Conservation (phyloP, 768 basidiomycete species). For the Mycena belliarum region DNA sequence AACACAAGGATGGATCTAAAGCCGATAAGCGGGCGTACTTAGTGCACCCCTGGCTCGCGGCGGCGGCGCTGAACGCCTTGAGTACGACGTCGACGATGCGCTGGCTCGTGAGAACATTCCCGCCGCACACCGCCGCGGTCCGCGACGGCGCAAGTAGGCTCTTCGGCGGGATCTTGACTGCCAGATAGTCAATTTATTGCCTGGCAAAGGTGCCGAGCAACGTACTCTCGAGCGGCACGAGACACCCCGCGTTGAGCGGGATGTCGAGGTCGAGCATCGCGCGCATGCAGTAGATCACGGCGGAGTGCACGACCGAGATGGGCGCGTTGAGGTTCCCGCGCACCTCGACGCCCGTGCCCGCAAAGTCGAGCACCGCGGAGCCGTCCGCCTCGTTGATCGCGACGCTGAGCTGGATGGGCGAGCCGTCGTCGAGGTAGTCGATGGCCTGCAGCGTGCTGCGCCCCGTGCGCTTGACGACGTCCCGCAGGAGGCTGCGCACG, state of each 20-base stretch:
- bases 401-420: conserved; percentile 75
- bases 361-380: conserved; percentile 83
- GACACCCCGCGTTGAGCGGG: conserved; percentile 91
- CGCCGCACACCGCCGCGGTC: conserved; percentile 90
- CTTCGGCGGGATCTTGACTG: conserved; percentile 79
- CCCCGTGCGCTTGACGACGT: conserved; percentile 71
- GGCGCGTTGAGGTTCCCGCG: conserved; percentile 86
- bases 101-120: conserved; percentile 89
- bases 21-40: conserved; percentile 65
- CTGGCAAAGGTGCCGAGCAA: not conserved
- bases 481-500: conserved; percentile 78
- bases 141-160: conserved; percentile 79
- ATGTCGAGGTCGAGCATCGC: conserved; percentile 86
- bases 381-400: conserved; percentile 75
- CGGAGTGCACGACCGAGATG: conserved; percentile 83
- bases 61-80: conserved; percentile 88
- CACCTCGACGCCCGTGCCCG: conserved; percentile 80
- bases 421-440: conserved; percentile 88
- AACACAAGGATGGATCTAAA: too few species aligned
- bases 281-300: conserved; percentile 88
- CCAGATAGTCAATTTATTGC: not conserved
- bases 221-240: conserved; percentile 81
- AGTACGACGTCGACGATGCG: conserved; percentile 94
- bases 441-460: conserved; percentile 64
- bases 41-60: conserved; percentile 92